These are phyloP conservation scores for Mycena leptocephala DNA, from an alignment of 768 basidiomycete species.

Conservation along the genomic window DNA sequence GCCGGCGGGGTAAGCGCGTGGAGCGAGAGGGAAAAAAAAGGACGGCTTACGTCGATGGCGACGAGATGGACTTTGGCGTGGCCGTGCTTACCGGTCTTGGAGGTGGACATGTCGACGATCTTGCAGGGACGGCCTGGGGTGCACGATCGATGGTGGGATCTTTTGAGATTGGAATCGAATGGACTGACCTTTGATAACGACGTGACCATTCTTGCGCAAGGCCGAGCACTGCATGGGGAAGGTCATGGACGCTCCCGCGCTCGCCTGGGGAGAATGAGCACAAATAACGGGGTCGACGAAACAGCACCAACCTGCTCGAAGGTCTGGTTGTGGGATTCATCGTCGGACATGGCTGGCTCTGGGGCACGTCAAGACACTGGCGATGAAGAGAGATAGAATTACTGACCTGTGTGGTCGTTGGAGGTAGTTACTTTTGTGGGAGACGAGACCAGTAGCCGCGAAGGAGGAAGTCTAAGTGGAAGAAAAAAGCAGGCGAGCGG, in stretches of 20 bases:
- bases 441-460: background rate
- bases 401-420: slow-evolving; percentile 31
- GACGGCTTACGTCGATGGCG: slow-evolving; percentile 92
- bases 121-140: slow-evolving; percentile 92
- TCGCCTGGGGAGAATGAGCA: slow-evolving; percentile 61
- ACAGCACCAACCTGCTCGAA: slow-evolving; percentile 80
- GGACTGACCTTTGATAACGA: slow-evolving; percentile 90
- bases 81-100: slow-evolving; percentile 99
- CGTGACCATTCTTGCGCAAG: slow-evolving; percentile 93
- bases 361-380: slow-evolving; percentile 18
- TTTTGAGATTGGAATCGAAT: background rate
- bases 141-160: slow-evolving; percentile 18
- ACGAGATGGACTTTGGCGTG: slow-evolving; percentile 99
- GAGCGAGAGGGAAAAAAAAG: slow-evolving; percentile 15
- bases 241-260: slow-evolving; percentile 83
- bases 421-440: slow-evolving; percentile 42
- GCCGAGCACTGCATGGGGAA: slow-evolving; percentile 97
- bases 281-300: slow-evolving; percentile 31
- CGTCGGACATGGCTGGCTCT: slow-evolving; percentile 83
- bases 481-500: slow-evolving; percentile 10
- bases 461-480: slow-evolving; percentile 39
- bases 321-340: slow-evolving; percentile 88
- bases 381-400: slow-evolving; percentile 38
- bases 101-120: slow-evolving; percentile 99
- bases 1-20: slow-evolving; percentile 29